phyloP scores from a whole-genome alignment of 495 filamentous ascomycete genomes.

The Xylaria telfairii region DNA sequence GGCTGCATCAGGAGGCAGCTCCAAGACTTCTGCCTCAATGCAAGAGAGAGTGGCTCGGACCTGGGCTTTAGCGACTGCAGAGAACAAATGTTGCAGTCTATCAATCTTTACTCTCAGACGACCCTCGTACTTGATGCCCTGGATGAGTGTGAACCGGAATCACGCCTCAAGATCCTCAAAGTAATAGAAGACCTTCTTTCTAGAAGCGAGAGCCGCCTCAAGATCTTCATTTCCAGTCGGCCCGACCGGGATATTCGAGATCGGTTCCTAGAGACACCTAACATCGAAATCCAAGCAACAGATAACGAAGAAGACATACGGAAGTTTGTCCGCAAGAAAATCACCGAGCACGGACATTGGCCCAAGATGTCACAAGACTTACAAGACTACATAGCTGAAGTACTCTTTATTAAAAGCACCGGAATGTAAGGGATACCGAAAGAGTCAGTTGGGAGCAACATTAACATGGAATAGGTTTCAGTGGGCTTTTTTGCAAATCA shows the following conservation, averaged over 20 bases:
- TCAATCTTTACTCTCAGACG: background rate
- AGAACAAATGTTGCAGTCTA: conserved; percentile 6
- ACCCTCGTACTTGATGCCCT: conserved; percentile 9
- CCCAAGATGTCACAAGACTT: background rate
- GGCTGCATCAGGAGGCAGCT: background rate
- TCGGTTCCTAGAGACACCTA: conserved; percentile 34
- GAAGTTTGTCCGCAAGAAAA: conserved; percentile 33
- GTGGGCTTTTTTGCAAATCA: conserved; percentile 2
- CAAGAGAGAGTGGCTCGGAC: background rate
- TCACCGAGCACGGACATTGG: conserved; percentile 13
- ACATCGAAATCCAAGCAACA: conserved; percentile 44
- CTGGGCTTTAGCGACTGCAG: background rate
- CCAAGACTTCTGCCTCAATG: background rate
- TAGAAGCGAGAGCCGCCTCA: conserved; percentile 35
- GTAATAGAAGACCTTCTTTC: background rate
- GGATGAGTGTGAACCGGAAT: background rate
- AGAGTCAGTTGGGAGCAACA: background rate
- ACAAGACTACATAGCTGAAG: background rate
- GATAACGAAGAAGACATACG: conserved; percentile 40
- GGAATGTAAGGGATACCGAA: conserved; percentile 7
- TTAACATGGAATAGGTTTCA: conserved; percentile 15
- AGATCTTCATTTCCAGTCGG: conserved; percentile 55
- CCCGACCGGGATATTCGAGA: conserved; percentile 44
- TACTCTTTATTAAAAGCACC: background rate
- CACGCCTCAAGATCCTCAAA: background rate